phyloP scores from a whole-genome alignment of 2,329 filamentous ascomycete genomes.

The Calonectria fujianensis region DNA sequence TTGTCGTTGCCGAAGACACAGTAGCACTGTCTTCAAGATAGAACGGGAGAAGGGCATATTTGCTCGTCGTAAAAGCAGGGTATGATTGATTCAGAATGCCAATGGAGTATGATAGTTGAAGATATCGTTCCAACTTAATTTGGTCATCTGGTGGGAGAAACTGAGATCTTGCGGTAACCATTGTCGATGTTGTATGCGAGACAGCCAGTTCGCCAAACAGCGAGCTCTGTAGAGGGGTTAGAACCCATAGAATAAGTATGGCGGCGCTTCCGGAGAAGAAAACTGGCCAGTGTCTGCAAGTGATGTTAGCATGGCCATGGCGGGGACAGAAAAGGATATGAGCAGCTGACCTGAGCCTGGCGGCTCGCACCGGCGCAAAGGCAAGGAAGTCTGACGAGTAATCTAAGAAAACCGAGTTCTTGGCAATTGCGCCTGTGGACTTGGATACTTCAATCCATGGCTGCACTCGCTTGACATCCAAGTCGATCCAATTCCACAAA shows the following conservation, averaged over 20 bases:
- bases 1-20: not conserved
- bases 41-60: constrained; percentile 18
- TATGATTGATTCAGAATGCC: not conserved
- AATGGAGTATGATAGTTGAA: not conserved
- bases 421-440: not conserved
- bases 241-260: constrained; percentile 23
- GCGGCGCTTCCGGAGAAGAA: not conserved
- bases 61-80: not conserved
- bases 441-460: constrained; percentile 14
- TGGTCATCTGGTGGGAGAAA: not conserved
- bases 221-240: constrained; percentile 6
- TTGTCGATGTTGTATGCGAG: not conserved
- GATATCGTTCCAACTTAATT: not conserved
- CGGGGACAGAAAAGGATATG: too few species aligned
- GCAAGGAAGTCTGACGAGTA: not conserved
- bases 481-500: constrained; percentile 16
- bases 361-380: not conserved
- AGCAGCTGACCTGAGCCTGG: not conserved
- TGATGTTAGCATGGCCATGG: not conserved
- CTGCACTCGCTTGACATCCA: constrained; percentile 7
- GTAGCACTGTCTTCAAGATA: not conserved
- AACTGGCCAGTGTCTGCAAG: not conserved
- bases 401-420: not conserved
- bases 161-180: not conserved
- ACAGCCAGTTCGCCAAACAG: not conserved